Conservation (phyloP, 2,329 filamentous ascomycete species). For the Fusarium poae region DNA sequence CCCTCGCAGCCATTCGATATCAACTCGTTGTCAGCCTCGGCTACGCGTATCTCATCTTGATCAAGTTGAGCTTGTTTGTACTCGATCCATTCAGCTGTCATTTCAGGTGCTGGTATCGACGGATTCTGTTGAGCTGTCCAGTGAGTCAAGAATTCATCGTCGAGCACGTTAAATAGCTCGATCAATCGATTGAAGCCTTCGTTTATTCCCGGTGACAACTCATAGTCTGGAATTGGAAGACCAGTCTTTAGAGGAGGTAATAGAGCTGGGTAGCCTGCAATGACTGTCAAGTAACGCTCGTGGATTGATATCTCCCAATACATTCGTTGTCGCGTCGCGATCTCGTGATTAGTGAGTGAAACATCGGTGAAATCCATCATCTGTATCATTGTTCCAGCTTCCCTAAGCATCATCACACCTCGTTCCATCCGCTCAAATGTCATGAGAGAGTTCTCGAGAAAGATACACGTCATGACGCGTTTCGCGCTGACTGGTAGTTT, state of each 20-base stretch:
- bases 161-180: slow-evolving; percentile 55
- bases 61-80: slow-evolving; percentile 58
- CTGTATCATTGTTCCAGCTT: slow-evolving; percentile 57
- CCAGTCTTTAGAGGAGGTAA: slow-evolving; percentile 50
- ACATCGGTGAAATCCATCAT: slow-evolving; percentile 35
- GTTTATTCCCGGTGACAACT: slow-evolving; percentile 52
- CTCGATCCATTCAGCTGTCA: slow-evolving; percentile 58
- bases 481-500: slow-evolving; percentile 58
- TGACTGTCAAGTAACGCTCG: slow-evolving; percentile 66
- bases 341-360: slow-evolving; percentile 27
- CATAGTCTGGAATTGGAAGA: slow-evolving; percentile 49
- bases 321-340: slow-evolving; percentile 56
- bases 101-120: slow-evolving; percentile 20
- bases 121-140: slow-evolving; percentile 53
- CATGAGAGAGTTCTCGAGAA: slow-evolving; percentile 67
- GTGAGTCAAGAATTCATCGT: slow-evolving; percentile 55
- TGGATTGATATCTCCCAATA: slow-evolving; percentile 71
- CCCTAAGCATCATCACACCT: slow-evolving; percentile 63
- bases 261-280: slow-evolving; percentile 59
- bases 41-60: slow-evolving; percentile 53
- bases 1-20: slow-evolving; percentile 40
- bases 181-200: slow-evolving; percentile 56
- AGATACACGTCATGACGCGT: slow-evolving; percentile 63
- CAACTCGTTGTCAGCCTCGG: slow-evolving; percentile 47
- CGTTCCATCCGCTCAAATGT: slow-evolving; percentile 62